Evolutionary conservation across 306 rosid genomes (phyloP).

Genomic region (Citrullus colocynthis): DNA sequence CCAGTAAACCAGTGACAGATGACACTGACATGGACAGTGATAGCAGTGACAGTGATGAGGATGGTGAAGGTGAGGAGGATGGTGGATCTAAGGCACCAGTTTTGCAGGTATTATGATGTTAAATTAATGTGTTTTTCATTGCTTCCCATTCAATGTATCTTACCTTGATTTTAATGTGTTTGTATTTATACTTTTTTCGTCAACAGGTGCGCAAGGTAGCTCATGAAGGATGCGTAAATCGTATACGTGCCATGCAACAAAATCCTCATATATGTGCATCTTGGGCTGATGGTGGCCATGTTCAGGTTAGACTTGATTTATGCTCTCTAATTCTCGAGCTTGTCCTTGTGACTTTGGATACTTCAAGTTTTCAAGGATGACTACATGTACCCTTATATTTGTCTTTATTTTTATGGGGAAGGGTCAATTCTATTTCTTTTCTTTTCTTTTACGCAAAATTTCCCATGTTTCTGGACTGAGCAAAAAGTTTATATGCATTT

Average conservation of each 20-base stretch:
- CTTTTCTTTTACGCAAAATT: background rate
- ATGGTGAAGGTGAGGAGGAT: conserved; percentile 39
- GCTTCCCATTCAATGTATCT: background rate
- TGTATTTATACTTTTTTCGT: conserved; percentile 8
- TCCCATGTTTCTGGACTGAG: background rate
- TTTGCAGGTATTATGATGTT: conserved; percentile 39
- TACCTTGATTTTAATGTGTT: conserved; percentile 1
- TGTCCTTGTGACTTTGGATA: background rate
- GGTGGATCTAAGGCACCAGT: conserved; percentile 32
- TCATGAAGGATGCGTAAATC: conserved; percentile 72
- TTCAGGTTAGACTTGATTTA: conserved; percentile 47
- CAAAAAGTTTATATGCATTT: background rate
- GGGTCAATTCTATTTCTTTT: background rate
- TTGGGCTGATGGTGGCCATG: conserved; percentile 78
- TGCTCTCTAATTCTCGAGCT: background rate
- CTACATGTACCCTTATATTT: background rate
- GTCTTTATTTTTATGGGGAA: background rate
- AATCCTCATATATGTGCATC: conserved; percentile 82
- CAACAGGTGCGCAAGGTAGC: conserved; percentile 67
- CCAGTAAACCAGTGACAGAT: conserved; percentile 30
- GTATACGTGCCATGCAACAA: conserved; percentile 87
- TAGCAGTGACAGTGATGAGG: conserved; percentile 61
- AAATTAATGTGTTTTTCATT: background rate
- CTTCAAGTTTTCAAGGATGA: background rate
- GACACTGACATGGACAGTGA: conserved; percentile 58